A percentile compares a stretch with the other conserved stretches of the same genome.
phyloP scores from a whole-genome alignment of 345 rosid genomes.

The Hevea brasiliensis region DNA sequence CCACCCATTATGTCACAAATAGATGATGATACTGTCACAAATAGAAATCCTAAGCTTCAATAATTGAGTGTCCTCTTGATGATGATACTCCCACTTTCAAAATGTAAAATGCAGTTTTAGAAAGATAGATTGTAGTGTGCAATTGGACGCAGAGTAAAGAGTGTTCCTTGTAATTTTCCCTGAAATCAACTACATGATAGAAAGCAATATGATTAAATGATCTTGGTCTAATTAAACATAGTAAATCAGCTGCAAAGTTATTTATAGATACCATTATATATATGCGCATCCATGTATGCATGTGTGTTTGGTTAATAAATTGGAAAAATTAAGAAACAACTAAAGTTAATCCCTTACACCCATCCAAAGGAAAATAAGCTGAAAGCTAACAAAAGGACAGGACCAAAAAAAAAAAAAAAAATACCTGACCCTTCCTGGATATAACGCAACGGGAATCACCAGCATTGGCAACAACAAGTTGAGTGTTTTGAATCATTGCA shows the following conservation, averaged over 20 bases:
- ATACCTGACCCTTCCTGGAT: slow-evolving; percentile 91
- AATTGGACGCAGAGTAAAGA: neutral
- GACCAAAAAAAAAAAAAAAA: too few species aligned
- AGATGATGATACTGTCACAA: too few species aligned
- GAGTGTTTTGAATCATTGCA: slow-evolving; percentile 63
- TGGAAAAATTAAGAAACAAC: neutral
- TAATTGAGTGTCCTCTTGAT: neutral
- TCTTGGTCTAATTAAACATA: neutral
- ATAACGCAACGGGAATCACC: slow-evolving; percentile 96
- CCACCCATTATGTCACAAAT: too few species aligned
- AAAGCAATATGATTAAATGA: neutral
- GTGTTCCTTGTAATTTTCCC: neutral
- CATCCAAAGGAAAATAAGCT: neutral
- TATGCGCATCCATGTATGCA: neutral
- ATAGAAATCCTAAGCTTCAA: neutral
- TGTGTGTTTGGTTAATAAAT: neutral
- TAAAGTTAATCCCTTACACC: neutral
- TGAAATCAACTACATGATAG: neutral
- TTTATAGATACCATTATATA: neutral
- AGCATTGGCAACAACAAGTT: slow-evolving; percentile 85
- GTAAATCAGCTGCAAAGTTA: neutral
- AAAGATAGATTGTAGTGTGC: neutral
- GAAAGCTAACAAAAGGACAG: neutral
- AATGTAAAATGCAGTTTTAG: neutral
- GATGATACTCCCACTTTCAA: neutral